phyloP scores from a whole-genome alignment of 768 basidiomycete species.

The Trametes coccinea region DNA sequence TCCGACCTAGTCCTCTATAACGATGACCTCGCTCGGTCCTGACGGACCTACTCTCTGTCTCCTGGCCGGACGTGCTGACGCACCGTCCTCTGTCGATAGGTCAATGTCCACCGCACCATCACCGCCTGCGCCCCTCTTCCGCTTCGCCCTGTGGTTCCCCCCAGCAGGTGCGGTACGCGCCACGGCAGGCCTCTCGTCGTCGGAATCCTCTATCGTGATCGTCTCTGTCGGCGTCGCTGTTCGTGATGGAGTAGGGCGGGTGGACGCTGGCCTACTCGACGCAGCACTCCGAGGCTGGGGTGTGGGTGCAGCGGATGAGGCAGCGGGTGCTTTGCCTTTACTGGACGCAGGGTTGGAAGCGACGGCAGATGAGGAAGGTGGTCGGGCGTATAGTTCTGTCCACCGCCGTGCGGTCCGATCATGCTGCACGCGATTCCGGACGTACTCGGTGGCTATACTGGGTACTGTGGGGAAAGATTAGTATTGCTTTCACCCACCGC shows the following conservation, averaged over 20 bases:
- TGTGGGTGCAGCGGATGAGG: background rate
- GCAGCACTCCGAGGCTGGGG: background rate
- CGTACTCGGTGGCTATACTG: constrained; percentile 69
- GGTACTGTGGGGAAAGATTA: constrained; percentile 47
- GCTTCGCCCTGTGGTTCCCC: constrained; percentile 16
- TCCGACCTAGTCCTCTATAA: constrained; percentile 29
- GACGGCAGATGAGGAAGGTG: constrained; percentile 39
- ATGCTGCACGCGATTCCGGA: constrained; percentile 64
- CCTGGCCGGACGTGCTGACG: constrained; percentile 1
- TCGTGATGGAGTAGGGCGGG: background rate
- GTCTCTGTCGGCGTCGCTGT: constrained; percentile 14
- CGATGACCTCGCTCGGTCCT: constrained; percentile 28
- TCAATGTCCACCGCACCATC: constrained; percentile 13
- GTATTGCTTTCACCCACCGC: background rate
- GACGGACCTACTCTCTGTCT: constrained; percentile 8
- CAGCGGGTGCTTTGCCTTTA: constrained; percentile 20
- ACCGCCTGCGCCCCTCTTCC: constrained; percentile 22
- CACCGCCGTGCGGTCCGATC: constrained; percentile 78
- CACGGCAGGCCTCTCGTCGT: constrained; percentile 20
- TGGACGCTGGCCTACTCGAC: background rate
- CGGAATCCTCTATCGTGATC: constrained; percentile 33
- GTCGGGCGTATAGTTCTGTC: constrained; percentile 71
- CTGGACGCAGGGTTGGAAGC: constrained; percentile 6
- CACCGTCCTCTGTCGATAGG: constrained; percentile 10
- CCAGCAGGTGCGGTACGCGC: background rate